A percentile compares a stretch with the other conserved stretches of the same genome.
Conservation (phyloP, 257 asterid genomes). For the Solanum pimpinellifolium region DNA sequence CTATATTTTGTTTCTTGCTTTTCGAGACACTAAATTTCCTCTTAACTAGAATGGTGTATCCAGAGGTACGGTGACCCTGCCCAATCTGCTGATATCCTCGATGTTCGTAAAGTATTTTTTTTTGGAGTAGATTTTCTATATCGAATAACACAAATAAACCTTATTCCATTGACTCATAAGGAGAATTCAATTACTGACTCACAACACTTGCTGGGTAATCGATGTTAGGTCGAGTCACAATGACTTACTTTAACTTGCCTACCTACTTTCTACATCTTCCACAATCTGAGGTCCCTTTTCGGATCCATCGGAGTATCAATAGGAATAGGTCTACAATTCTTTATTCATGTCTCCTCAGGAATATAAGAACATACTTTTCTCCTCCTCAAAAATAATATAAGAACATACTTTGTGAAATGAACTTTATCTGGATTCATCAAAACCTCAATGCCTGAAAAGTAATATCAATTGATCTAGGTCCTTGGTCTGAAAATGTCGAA, state of each 20-base stretch:
- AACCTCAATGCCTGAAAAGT: not conserved
- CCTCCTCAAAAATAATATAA: not conserved
- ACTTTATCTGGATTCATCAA: not conserved
- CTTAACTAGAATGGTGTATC: not conserved
- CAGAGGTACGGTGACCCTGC: not conserved
- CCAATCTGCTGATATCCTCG: not conserved
- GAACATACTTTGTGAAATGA: not conserved
- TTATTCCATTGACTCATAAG: not conserved
- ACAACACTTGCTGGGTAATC: not conserved
- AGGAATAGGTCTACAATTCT: not conserved
- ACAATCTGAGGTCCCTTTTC: not conserved
- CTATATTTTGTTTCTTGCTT: not conserved
- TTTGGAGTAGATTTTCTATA: not conserved
- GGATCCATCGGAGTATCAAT: not conserved
- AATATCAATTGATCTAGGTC: not conserved
- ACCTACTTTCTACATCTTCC: not conserved
- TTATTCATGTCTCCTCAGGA: not conserved
- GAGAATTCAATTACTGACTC: not conserved
- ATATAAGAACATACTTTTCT: not conserved
- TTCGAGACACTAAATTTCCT: not conserved
- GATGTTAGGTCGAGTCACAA: not conserved
- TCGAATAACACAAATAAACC: not conserved
- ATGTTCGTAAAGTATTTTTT: not conserved
- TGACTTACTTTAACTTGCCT: not conserved
- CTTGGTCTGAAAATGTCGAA: not conserved